Evolutionary conservation across 257 asterid species (phyloP).

Genomic region (Eucommia ulmoides): DNA sequence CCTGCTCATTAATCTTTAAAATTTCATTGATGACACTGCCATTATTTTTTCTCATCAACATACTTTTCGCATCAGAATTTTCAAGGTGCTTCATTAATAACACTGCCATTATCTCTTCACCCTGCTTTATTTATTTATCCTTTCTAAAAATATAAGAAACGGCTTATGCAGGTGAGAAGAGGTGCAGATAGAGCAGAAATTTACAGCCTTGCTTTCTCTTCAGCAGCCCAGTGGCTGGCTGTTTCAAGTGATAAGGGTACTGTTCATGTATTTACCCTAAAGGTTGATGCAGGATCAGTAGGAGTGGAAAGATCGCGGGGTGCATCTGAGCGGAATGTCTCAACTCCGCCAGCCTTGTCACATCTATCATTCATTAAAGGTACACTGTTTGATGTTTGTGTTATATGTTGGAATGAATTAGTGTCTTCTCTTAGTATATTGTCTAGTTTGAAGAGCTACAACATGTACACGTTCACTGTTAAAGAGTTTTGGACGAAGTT

Average conservation of each 20-base stretch:
- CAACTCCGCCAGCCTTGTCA: conserved; percentile 41
- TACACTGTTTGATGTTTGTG: too few species aligned
- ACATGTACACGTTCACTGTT: too few species aligned
- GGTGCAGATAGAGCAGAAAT: conserved; percentile 98
- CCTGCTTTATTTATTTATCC: not conserved
- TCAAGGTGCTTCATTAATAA: too few species aligned
- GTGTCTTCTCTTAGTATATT: too few species aligned
- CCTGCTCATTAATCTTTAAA: too few species aligned
- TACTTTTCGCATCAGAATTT: too few species aligned
- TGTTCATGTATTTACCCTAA: conserved; percentile 74
- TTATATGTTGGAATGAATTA: too few species aligned
- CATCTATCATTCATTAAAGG: conserved; percentile 88
- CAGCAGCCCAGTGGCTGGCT: conserved; percentile 83
- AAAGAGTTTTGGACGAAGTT: too few species aligned
- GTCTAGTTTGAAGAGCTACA: too few species aligned
- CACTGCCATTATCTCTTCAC: too few species aligned
- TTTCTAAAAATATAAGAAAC: not conserved
- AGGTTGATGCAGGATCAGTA: conserved; percentile 45
- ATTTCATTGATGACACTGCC: too few species aligned
- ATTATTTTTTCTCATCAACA: too few species aligned
- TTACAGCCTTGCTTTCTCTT: conserved; percentile 74
- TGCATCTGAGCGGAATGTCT: conserved; percentile 32
- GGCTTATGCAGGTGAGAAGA: conserved; percentile 70
- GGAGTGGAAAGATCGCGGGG: conserved; percentile 39
- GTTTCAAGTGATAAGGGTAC: conserved; percentile 97